Percentiles rank a stretch among this genome's conserved stretches.
Evolutionary conservation across 2,329 filamentous ascomycete species (phyloP).

Genomic region (Calonectria montana): DNA sequence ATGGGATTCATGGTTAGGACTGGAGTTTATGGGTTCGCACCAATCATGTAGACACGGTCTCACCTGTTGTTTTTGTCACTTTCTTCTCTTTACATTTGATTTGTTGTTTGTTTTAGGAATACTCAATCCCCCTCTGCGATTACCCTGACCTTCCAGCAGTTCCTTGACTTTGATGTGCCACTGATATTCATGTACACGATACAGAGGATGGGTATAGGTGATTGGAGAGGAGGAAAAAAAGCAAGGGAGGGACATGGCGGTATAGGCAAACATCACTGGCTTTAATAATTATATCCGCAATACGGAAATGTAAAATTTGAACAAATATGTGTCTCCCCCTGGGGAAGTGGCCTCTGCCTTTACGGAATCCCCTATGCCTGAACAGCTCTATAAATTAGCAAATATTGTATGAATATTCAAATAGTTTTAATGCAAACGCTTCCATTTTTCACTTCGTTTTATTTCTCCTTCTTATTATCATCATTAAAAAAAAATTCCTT

Average conservation of each 20-base stretch:
- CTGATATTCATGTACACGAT: conserved; percentile 20
- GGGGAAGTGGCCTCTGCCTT: not conserved
- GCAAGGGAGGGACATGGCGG: not conserved
- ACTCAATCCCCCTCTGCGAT: conserved; percentile 34
- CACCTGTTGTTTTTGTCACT: conserved; percentile 21
- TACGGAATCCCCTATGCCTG: no score
- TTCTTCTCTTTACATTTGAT: conserved; percentile 18
- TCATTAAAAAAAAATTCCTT: no score
- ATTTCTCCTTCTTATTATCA: no score
- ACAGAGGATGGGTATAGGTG: not conserved
- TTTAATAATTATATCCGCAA: not conserved
- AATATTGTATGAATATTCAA: no score
- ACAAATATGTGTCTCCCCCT: not conserved
- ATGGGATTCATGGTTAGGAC: conserved; percentile 34
- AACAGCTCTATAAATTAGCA: no score
- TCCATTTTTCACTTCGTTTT: no score
- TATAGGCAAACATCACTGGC: not conserved
- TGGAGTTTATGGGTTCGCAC: conserved; percentile 41
- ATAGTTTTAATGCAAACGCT: no score
- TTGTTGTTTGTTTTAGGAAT: conserved; percentile 31
- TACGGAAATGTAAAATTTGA: not conserved
- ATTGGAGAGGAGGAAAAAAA: not conserved
- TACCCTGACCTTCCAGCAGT: conserved; percentile 18
- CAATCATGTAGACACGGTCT: conserved; percentile 41
- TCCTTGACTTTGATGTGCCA: conserved; percentile 31